phyloP scores from a whole-genome alignment of 192 early-diverging fungal species.

The Coemansia sp. region DNA sequence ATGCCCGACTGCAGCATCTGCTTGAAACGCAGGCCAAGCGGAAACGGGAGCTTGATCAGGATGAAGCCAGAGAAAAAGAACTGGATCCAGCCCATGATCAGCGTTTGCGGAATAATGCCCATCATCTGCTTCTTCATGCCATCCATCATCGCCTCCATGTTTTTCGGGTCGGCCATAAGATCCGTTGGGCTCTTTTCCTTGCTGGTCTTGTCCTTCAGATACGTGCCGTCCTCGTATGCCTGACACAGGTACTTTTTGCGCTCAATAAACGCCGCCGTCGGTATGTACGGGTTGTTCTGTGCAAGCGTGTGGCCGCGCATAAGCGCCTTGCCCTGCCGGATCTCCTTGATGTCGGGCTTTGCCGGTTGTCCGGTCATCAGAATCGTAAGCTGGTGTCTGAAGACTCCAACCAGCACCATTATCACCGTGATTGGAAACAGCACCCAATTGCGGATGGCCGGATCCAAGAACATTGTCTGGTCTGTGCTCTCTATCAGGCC shows the following conservation, averaged over 20 bases:
- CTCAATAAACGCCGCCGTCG: constrained; percentile 67
- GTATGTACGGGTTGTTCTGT: constrained; percentile 68
- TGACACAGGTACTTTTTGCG: constrained; percentile 73
- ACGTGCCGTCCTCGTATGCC: constrained; percentile 80
- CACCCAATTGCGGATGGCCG: constrained; percentile 90
- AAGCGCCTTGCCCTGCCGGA: constrained; percentile 82
- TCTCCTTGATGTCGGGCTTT: constrained; percentile 72
- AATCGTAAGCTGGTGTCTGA: constrained; percentile 89
- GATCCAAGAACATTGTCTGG: constrained; percentile 71
- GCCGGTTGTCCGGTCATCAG: constrained; percentile 85
- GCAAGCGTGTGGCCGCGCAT: constrained; percentile 72
- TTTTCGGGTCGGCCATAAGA: constrained; percentile 89
- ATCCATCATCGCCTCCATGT: constrained; percentile 96
- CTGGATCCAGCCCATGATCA: constrained; percentile 99
- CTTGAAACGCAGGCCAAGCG: constrained; percentile 95
- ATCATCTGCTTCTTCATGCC: constrained; percentile 97
- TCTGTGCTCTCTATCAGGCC: constrained; percentile 41
- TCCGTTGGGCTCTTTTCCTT: constrained; percentile 65
- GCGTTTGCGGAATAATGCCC: constrained; percentile 96
- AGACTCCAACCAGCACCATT: constrained; percentile 96
- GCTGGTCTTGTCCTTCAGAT: constrained; percentile 79
- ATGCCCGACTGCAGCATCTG: constrained; percentile 96
- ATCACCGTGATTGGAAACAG: constrained; percentile 96
- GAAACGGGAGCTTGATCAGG: constrained; percentile 95
- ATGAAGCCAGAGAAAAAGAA: constrained; percentile 99